phyloP scores from a whole-genome alignment of 805 yeast genomes.

The Jamesozyma spencerorum region DNA sequence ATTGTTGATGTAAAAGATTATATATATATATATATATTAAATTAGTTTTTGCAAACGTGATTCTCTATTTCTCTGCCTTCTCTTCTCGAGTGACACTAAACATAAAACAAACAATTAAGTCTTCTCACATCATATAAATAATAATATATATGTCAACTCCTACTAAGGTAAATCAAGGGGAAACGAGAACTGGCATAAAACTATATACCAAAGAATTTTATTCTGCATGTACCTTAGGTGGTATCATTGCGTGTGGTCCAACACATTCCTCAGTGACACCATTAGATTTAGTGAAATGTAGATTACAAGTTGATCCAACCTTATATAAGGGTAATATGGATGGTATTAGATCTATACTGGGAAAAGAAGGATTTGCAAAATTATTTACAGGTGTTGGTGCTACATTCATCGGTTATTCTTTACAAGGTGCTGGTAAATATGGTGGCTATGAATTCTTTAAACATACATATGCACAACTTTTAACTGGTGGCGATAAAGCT shows the following conservation, averaged over 20 bases:
- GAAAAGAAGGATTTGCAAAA: slow-evolving; percentile 64
- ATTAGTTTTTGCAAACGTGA: too few relatives aligned
- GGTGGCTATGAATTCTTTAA: slow-evolving; percentile 92
- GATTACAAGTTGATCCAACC: slow-evolving; percentile 74
- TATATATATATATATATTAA: too few relatives aligned
- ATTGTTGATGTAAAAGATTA: too few relatives aligned
- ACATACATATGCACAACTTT: slow-evolving; percentile 54
- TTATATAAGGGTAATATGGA: slow-evolving; percentile 69
- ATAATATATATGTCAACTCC: background rate
- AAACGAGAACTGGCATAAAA: slow-evolving; percentile 8
- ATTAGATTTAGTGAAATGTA: slow-evolving; percentile 84
- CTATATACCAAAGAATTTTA: slow-evolving; percentile 24
- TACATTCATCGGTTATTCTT: slow-evolving; percentile 82
- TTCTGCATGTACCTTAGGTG: slow-evolving; percentile 48
- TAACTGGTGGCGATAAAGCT: slow-evolving; percentile 54
- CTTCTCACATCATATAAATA: background rate
- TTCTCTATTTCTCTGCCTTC: too few relatives aligned
- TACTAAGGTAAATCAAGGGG: background rate
- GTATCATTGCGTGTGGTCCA: slow-evolving; percentile 85
- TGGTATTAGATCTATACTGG: slow-evolving; percentile 72
- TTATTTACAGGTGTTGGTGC: slow-evolving; percentile 87
- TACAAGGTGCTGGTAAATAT: slow-evolving; percentile 96
- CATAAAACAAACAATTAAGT: too few relatives aligned
- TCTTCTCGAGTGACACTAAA: too few relatives aligned
- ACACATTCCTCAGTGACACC: slow-evolving; percentile 93